Evolutionary conservation across 306 rosid species (phyloP), one percentile per base, ranked within the genome.

Genomic region (Medicago ruthenica): DNA sequence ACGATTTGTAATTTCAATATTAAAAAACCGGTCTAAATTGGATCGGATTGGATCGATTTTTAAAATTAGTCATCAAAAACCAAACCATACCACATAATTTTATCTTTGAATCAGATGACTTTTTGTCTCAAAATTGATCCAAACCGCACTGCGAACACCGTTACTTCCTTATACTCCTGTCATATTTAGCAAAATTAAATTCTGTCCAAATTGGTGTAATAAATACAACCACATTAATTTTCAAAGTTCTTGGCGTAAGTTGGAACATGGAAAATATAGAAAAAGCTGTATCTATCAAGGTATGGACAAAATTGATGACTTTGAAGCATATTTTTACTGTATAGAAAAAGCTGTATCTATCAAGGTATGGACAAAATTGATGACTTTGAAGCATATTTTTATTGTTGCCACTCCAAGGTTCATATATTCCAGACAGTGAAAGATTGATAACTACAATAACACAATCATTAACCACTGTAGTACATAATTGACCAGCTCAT

Each of bases 391-490:
- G 62, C 9, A 70, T 67, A 18, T 21, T 70, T 57, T 31, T 44
- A 64, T 40, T 11, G 9, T 21, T n/a, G 3, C 42, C 45, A 48
- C 45, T 61, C 54, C 54, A 31, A n/a, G 27, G 31, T 74, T 55
- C 45, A 67, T 22, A 24, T 13, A 24, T 70, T 74, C 75, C 36
- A 45, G 64, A 73, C 15, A 72, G 54, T 73, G 78, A 80, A 70
- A 76, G 45, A 37, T 18, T 73, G 85, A 68, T 48, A 47, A 45
- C 18, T 57, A 42, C 75, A 68, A 16, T 24, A 39, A 14, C 16
- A 76, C 60, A 67, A 55, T 18, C 50, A 59, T 13, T 13, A 45
- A 59, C 27, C 53, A 27, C 63, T 34, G n/a, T 4, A 58, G 12
- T 44, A 44, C 62, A 20, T 77, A 31, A n/a, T 39, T 64, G 50